Conservation (phyloP, 31 red algal genomes). For the Asparagopsis taxiformis region DNA sequence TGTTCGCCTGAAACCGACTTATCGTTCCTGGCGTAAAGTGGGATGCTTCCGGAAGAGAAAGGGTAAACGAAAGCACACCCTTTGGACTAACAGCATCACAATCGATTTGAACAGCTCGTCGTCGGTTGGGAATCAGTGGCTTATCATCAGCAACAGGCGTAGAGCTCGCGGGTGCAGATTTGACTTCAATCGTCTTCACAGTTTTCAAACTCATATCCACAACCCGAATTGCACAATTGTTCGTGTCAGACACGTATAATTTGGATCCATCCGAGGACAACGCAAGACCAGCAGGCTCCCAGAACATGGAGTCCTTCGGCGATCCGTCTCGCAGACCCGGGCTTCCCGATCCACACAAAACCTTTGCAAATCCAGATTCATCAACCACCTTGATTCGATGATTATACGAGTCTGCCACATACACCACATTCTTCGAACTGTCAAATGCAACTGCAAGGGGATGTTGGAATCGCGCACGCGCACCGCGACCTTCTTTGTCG, state of each 20-base stretch:
- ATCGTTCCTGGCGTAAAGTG: slow-evolving; percentile 71
- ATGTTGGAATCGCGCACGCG: slow-evolving; percentile 76
- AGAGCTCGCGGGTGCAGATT: slow-evolving; percentile 2
- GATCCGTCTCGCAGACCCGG: slow-evolving; percentile 69
- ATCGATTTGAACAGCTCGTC: slow-evolving; percentile 47
- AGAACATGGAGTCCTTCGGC: slow-evolving; percentile 76
- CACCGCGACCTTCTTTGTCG: slow-evolving; percentile 83
- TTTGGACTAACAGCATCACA: slow-evolving; percentile 22
- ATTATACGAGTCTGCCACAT: slow-evolving; percentile 93
- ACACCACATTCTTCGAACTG: slow-evolving; percentile 34
- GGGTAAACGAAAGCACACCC: slow-evolving; percentile 20
- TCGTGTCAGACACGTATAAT: slow-evolving; percentile 82
- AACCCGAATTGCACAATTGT: slow-evolving; percentile 81
- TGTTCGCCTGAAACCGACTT: slow-evolving; percentile 66
- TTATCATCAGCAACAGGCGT: slow-evolving; percentile 3
- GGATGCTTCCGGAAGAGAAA: slow-evolving; percentile 33
- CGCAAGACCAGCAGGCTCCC: slow-evolving; percentile 84
- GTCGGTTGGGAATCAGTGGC: slow-evolving; percentile 47
- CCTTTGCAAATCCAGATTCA: slow-evolving; percentile 9
- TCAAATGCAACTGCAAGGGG: slow-evolving; percentile 70
- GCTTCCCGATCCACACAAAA: slow-evolving; percentile 53
- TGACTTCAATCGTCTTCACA: slow-evolving; percentile 44
- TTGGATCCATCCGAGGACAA: slow-evolving; percentile 42
- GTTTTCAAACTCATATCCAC: slow-evolving; percentile 44
- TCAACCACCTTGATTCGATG: slow-evolving; percentile 92